Base-by-base conservation (phyloP, 495 filamentous ascomycete species). In the Daldinia loculata region DNA sequence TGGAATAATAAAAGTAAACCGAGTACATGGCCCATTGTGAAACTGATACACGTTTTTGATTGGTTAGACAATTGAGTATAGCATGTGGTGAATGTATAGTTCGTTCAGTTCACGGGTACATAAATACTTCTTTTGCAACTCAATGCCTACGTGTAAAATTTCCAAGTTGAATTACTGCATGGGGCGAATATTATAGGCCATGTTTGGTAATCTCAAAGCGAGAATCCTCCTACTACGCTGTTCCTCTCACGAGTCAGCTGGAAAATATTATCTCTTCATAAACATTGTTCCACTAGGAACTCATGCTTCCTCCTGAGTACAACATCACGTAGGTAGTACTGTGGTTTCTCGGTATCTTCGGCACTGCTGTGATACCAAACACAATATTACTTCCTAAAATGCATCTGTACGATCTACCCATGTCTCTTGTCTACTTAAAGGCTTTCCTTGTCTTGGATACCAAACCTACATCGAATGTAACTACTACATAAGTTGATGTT, bases 311-410 rank as follows among this genome's bases (percentile, higher is more conserved):
- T 65, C 32, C 41, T 53, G 26, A 36, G 55, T 41, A 65, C 50
- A 59, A 34, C 53, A 39, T 60, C 58, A 59, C 4, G 12, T 19
- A 43, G 14, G 63, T 51, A 59, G 15, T 34, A 48, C 38, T 48
- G 30, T 57, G 53, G 57, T 56, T 70, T 63, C 58, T 74, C 67
- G 71, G 71, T 67, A 56, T 63, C 38, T 50, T 71, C 63, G 71
- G 71, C 66, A 67, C 58, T 67, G 32, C 26, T 15, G 67, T 67
- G 60, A 15, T 30, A 73, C 66, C n/a, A 45, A 38, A 12, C 36
- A 52, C 30, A 56, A 68, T 67, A 43, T 66, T 58, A 19, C 39
- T 55, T 66, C 1, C 41, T 55, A 24, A 26, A 32, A 60, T 63
- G 55, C 55, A 53, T 30, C 11, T 27, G 27, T 61, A 60, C 39